Evolutionary conservation across 2,329 filamentous ascomycete species (phyloP), one percentile per base, ranked within the genome.

Genomic region (Claviceps humidiphila): DNA sequence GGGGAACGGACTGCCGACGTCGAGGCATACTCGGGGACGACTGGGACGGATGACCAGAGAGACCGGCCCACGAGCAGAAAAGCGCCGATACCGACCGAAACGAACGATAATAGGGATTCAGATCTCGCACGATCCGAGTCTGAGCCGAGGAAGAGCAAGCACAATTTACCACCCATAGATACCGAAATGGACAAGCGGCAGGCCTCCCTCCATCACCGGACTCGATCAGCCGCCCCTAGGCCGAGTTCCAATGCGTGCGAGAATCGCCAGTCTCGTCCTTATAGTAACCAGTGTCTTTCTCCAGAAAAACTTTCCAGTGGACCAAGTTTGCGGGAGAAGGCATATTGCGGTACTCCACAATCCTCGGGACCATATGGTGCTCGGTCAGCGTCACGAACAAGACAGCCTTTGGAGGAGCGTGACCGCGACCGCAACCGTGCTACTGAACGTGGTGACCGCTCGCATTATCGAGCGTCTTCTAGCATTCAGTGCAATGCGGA

Each of bases 91-190:
- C 17, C 39, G 2, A 40, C 49, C 14, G 42, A 40, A 17, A 16
- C 4, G 14, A 20, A 37, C 8, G 26, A 50, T 24, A 44, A n/a
- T 24, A 24, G 48, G 26, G 26, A 37, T n/a, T 16, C 44, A n/a
- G 49, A 52, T 13, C 22, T 24, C 16, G 41, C 50, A 51, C 59
- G 57, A 16, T 59, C 60, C 43, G 55, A 53, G 8, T 52, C 63
- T 9, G 59, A 61, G 16, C 63, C 63, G 38, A 61, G 63, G 14
- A 63, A 60, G 58, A 68, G 61, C 57, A 63, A 65, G 49, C 65
- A 68, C 46, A 62, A 75, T 30, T 58, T 77, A 5, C 73, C 74
- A 4, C 68, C 65, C 5, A 63, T 77, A 14, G 69, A 74, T 34
- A 77, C 74, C 2, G 65, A 70, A 1, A 46, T 71, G 5, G 56